Base-by-base conservation (phyloP, 1,139 yeast species). In the Trichomonascaceae sp. region DNA sequence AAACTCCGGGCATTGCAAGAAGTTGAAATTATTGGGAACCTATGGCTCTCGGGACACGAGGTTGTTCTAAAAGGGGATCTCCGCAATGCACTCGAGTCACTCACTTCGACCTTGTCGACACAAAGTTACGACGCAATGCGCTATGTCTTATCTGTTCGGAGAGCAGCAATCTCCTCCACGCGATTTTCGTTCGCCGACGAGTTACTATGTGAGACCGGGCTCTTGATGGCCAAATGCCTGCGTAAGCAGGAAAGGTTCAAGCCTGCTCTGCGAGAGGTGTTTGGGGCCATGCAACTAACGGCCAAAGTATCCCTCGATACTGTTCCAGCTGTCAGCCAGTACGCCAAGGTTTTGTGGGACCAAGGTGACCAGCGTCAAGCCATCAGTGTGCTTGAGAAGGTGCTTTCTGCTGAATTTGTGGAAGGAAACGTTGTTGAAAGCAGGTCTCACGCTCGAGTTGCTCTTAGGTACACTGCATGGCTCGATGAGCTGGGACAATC, bases 361-460 rank as follows among this genome's bases (percentile, higher is more conserved):
- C 85, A 82, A 51, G 95, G 93, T 1, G 92, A 84, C 42, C 85
- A 76, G 42, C 72, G 89, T 14, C 78, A 85, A 45, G 98, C 98
- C 0, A 67, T 89, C 28, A 74, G 78, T 35, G 66, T 74, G 6
- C 61, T 87, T 54, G 69, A 42, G 65, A 69, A 43, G 56, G 72
- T 36, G 45, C 56, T 59, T 4, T 45, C 48, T 5, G 38, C 49
- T 0, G 43, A 43, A 2, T 43, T 51, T 17, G 37, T 46, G 32
- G 25, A 26, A 28, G 36, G 17, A 34, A 36, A 17, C 29, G 35
- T n/a, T 32, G 30, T 8, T 33, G 26, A 14, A 28, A 31, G 8
- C 25, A 28, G 13, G 29, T 46, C n/a, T 34, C 43, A 5, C 38
- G 40, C 18, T 39, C 43, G 11, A 36, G 41, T 44, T 13, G 81